phyloP scores from a whole-genome alignment of 257 asterid genomes.

The Solanum bulbocastanum region DNA sequence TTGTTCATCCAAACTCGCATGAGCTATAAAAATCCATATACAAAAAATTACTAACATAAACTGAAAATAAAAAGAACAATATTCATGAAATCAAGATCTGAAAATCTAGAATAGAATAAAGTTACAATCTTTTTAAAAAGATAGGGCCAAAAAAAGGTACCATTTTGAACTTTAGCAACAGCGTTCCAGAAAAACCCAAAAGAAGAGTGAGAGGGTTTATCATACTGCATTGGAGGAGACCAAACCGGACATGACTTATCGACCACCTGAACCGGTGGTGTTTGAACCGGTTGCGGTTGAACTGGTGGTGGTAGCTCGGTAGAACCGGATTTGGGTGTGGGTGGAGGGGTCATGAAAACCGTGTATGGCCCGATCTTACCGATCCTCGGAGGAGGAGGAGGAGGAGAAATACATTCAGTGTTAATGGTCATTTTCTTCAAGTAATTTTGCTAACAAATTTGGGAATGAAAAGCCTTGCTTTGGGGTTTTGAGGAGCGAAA shows the following conservation, averaged over 20 bases:
- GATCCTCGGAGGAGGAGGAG: conserved; percentile 58
- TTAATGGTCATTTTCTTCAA: conserved; percentile 23
- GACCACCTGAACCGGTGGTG: conserved; percentile 24
- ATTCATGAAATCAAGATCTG: not conserved
- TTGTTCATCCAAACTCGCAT: conserved; percentile 75
- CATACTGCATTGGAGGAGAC: conserved; percentile 86
- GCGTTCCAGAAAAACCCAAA: conserved; percentile 79
- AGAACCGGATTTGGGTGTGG: conserved; percentile 40
- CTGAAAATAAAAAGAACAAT: not conserved
- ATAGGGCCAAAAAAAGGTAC: conserved; percentile 22
- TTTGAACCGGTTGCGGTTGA: conserved; percentile 22
- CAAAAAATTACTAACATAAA: not conserved
- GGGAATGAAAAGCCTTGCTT: not conserved
- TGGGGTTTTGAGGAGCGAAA: not conserved
- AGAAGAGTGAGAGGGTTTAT: conserved; percentile 28
- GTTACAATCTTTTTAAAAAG: not conserved
- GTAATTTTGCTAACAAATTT: not conserved
- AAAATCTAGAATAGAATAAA: not conserved
- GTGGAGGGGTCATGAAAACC: conserved; percentile 86
- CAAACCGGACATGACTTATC: conserved; percentile 62
- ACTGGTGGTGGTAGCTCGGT: conserved; percentile 24
- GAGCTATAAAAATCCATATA: conserved; percentile 35
- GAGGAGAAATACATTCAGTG: conserved; percentile 27
- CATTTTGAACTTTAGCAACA: conserved; percentile 73
- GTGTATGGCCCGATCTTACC: conserved; percentile 99